These are phyloP conservation scores for Bruguiera parviflora DNA, from an alignment of 345 rosid genomes.

Conservation along the genomic window DNA sequence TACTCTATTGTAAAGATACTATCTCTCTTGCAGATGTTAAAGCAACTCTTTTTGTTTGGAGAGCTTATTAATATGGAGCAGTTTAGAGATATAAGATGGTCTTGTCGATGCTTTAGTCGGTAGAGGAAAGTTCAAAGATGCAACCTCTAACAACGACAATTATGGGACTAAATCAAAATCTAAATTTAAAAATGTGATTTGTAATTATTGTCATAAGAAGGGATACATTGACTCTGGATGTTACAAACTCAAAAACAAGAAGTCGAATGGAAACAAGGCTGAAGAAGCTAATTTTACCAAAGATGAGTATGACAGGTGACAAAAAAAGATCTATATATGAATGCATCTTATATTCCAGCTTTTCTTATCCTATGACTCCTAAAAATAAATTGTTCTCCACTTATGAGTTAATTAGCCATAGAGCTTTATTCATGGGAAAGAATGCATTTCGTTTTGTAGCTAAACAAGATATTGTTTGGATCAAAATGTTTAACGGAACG, in stretches of 20 bases:
- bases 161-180: neutral
- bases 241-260: neutral
- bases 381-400: too few relatives aligned
- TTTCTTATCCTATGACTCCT: too few relatives aligned
- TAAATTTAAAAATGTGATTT: neutral
- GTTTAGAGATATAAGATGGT: neutral
- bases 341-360: too few relatives aligned
- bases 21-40: neutral
- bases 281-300: neutral
- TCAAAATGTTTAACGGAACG: too few relatives aligned
- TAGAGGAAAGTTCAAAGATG: neutral
- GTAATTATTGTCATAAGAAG: neutral
- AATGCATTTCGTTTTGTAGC: too few relatives aligned
- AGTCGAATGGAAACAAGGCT: neutral
- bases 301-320: neutral
- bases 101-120: neutral
- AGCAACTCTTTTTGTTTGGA: neutral
- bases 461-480: too few relatives aligned
- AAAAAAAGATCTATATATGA: too few relatives aligned
- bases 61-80: neutral
- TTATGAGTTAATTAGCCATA: too few relatives aligned
- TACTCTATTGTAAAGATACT: neutral
- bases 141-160: neutral
- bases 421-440: too few relatives aligned
- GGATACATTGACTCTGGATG: neutral